Evolutionary conservation across 1,284 basidiomycete species (phyloP), one percentile per base, ranked within the genome.

Genomic region (Papiliotrema nemorosa): DNA sequence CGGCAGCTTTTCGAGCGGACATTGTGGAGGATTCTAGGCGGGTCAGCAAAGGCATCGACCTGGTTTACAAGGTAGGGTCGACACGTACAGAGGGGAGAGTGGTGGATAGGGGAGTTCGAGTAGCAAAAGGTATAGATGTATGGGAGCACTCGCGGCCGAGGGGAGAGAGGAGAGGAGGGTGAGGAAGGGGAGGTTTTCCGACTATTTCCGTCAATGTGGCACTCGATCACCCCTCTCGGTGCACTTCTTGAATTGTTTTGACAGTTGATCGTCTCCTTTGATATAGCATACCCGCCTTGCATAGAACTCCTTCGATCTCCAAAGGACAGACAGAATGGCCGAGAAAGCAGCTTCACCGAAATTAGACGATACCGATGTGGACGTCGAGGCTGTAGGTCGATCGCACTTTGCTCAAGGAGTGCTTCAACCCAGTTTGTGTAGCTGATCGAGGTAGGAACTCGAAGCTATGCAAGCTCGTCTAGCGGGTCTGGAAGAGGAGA

Each of bases 391-490:
- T 60, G 69, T 69, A 48, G 22, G 62, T 51, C 25, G 7, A 18
- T 14, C 20, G n/a, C n/a, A n/a, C n/a, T n/a, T n/a, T n/a, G n/a
- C n/a, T n/a, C n/a, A n/a, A n/a, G n/a, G n/a, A 20, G 34, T 35
- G 34, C 16, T 33, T 38, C 37, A 6, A 31, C 6, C 4, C 26
- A 20, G 4, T 38, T 29, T 31, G 14, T 31, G 29, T 31, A 7
- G 29, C 14, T 14, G 29, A 31, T 31, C 34, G 24, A 50, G 31
- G 7, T 58, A 78, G 73, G 79, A 80, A 54, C 70, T 81, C 39
- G 73, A 75, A 54, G 73, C 75, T 61, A 96, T 96, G 92, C 94
- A 93, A 77, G 88, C 90, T 71, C 81, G 88, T 48, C 86, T 92
- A 22, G 88, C 86, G 39, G 69, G 96, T 73, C 82, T 97, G 63